Base-by-base conservation (phyloP, 805 yeast genomes). In the Torulaspora indica region DNA sequence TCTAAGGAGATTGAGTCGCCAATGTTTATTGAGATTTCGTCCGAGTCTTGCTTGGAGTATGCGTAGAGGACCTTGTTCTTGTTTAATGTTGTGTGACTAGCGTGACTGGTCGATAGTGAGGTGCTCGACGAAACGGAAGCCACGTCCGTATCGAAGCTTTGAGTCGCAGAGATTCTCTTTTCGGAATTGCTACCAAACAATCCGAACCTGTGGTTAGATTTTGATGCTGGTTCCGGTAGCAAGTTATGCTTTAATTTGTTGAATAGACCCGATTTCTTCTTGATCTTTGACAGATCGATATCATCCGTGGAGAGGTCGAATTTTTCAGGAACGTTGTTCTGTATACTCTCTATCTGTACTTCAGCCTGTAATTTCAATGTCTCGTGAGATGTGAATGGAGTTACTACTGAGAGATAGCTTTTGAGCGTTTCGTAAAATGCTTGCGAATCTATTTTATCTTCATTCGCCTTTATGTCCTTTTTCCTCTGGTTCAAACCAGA, bases 271-370 rank as follows among this genome's bases (percentile, higher is more conserved):
- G 78, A 72, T 46, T 75, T 77, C 58, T 84, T 85, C 62, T 81
- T 78, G 37, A 70, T 68, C 17, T 55, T 48, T 12, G 66, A 56
- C 22, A 74, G 64, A 23, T 72, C 70, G 13, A 74, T 71, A 34
- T 73, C 76, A 31, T 76, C 75, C 45, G 83, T 69, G 9, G 82
- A 71, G 54, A 85, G 67, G 61, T 85, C 93, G 54, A 76, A 73
- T 45, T 81, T 90, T 1, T 48, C 52, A 3, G 83, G 86, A 1
- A 93, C 89, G 40, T 84, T 88, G 47, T 82, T 78, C 63, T 87
- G 93, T 53, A 93, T 88, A 22, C 93, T 81, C 63, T 91, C 97
- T 40, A 91, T 81, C 56, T 85, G 91, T 14, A 90, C 98, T 58
- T 89, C 95, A 9, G 82, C 76, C 32, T 74, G 72, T 17, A 93